Percentiles rank a stretch among this genome's conserved stretches.
These are phyloP conservation scores for Pelargonium citronellum DNA, from an alignment of 441 rosid species.

Conservation along the genomic window DNA sequence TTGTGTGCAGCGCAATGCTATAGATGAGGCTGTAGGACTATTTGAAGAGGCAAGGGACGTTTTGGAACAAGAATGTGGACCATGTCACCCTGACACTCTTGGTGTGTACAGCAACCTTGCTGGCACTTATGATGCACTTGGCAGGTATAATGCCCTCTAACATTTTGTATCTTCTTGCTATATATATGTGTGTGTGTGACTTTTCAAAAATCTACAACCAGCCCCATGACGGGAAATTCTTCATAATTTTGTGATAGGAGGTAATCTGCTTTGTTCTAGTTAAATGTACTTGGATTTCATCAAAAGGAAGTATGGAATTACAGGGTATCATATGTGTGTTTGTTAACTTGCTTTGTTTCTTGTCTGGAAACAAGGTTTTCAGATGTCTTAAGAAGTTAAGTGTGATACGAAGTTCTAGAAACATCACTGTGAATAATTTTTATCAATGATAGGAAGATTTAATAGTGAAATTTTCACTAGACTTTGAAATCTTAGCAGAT, in stretches of 20 bases:
- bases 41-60: constrained; percentile 56
- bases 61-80: constrained; percentile 57
- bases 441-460: not conserved
- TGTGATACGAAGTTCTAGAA: not conserved
- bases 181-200: no score
- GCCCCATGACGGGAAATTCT: no score
- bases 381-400: not conserved
- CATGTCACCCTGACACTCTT: constrained; percentile 60
- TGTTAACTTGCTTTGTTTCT: not conserved
- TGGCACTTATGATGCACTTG: constrained; percentile 61
- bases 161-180: constrained; percentile 17
- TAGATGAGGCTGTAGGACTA: constrained; percentile 54
- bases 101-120: constrained; percentile 66
- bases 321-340: not conserved
- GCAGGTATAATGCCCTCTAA: constrained; percentile 37
- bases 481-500: not conserved
- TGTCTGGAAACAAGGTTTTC: not conserved
- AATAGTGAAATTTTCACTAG: not conserved
- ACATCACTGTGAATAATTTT: no score
- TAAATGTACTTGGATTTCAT: no score
- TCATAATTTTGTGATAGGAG: no score
- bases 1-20: constrained; percentile 48
- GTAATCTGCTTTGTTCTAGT: no score
- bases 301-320: no score
- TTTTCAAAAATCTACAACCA: no score